Conservation (phyloP, 1,284 basidiomycete genomes). For the Earliella scabrosa region DNA sequence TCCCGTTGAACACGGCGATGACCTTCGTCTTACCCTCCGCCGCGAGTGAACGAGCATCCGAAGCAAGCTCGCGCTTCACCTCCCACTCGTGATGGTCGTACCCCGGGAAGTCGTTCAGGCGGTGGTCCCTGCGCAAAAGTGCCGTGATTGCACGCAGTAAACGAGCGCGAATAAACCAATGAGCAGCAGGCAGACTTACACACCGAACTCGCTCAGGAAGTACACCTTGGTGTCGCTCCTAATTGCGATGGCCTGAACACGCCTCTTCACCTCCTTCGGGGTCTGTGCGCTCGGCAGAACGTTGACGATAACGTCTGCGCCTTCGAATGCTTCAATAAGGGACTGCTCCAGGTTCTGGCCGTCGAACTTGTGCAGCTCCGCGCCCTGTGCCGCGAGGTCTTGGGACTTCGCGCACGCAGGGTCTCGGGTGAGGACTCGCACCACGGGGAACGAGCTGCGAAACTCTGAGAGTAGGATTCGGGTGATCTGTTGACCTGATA, state of each 20-base stretch:
- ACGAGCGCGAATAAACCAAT: too few relatives aligned
- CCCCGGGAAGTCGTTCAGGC: constrained; percentile 32
- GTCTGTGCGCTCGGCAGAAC: constrained; percentile 12
- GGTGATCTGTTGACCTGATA: too few relatives aligned
- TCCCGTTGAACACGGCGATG: constrained; percentile 31
- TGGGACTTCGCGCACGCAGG: constrained; percentile 23
- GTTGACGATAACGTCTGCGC: constrained; percentile 33
- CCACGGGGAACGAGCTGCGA: constrained; percentile 17
- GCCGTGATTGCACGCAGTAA: too few relatives aligned
- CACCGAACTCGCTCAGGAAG: constrained; percentile 38
- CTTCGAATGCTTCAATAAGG: constrained; percentile 27
- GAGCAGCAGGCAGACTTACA: constrained; percentile 3
- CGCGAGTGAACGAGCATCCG: constrained; percentile 22
- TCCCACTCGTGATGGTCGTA: constrained; percentile 31
- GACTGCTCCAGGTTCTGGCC: constrained; percentile 14
- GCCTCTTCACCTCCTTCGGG: constrained; percentile 19
- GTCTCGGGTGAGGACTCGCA: constrained; percentile 31
- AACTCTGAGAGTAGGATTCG: too few relatives aligned
- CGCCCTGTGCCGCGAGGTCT: constrained; percentile 29
- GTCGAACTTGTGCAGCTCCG: constrained; percentile 23
- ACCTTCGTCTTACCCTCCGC: constrained; percentile 27
- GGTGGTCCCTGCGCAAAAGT: constrained; percentile 29
- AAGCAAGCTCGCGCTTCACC: constrained; percentile 27
- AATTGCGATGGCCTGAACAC: constrained; percentile 27
- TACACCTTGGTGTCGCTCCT: constrained; percentile 31